Base-by-base conservation (phyloP, 106 monocot genomes). In the Dendrobium chrysotoxum region DNA sequence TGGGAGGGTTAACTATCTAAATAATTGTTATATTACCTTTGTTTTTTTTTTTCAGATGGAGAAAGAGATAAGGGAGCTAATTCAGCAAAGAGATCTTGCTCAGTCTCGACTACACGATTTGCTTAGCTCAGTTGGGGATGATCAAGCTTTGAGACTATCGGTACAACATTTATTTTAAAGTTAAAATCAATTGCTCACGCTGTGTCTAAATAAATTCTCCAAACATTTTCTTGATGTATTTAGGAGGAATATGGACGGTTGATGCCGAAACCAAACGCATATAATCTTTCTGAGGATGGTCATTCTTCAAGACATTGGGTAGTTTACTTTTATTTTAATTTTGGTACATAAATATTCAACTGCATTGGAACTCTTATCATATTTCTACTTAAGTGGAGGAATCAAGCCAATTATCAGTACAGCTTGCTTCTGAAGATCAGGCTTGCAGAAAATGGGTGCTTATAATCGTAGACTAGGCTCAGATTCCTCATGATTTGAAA, bases 31-130 rank as follows among this genome's bases (percentile, higher is more conserved):
- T 44, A 44, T 44, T 44, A 44, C 44, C 25, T 25, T 79, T 70
- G 7, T 35, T 35, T 35, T 35, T 35, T 31, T 35, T 35, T 35
- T 72, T 38, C 82, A 99, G 99, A 89, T 99, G 93, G 99, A 93
- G 81, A 88, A 87, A 71, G 93, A 99, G 83, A 89, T 99, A 53
- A 95, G 79, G 76, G 89, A 95, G 68, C 76, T 99, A 45, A 90
- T 89, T 77, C 85, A 84, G 77, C 91, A 99, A 76, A 79, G 95
- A 53, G 93, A 99, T 86, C 85, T 90, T 79, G 95, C 91, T 81
- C 93, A 95, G 72, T 89, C 88, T 83, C 84, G 91, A 40, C 88
- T 99, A n/a, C 87, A 91, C 5, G 86, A 91, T 81, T 85, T 95
- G 80, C 89, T 95, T 71, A 85, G 46, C 54, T 77, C 72, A 72